Evolutionary conservation across 768 basidiomycete genomes (phyloP), one percentile per base, ranked within the genome.

Genomic region (Boletus edulis): DNA sequence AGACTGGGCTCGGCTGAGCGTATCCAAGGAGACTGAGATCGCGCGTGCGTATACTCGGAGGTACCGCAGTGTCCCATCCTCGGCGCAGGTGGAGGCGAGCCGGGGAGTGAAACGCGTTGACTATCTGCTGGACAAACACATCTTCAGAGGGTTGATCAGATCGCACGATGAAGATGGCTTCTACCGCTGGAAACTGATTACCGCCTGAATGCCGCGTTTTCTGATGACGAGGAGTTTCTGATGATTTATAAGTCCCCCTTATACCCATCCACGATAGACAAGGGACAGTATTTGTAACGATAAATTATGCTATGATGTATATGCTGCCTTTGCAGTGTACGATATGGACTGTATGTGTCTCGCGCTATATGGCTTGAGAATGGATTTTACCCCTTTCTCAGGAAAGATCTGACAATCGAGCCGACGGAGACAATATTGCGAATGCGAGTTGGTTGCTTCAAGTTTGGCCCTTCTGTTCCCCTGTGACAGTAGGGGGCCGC

Each of bases 81-180:
- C 57, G 3, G 69, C 70, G 20, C 57, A 70, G 43, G 58, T 66
- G 40, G 73, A 73, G 54, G 68, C 72, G 27, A 69, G 64, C 35
- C 66, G 66, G 43, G 76, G 76, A 1, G 76, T 78, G 41, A 75
- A 71, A 42, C 61, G 72, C 7, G 60, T 78, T 20, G 76, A 78
- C 59, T 78, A 75, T 41, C 42, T 78, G 31, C 49, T 55, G 43
- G 73, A 72, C 0, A 66, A 53, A 59, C 70, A 65, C 56, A 47
- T 67, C 44, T 78, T 78, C 63, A 70, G 61, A 48, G 76, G 76
- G 18, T 56, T 78, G 54, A 56, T 69, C 35, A 68, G 69, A 52
- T 58, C 60, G 15, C 55, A 62, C 5, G 69, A 72, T 3, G 62
- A 64, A 22, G 70, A 71, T 29, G 69, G 70, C 1, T 66, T 62